These are phyloP conservation scores for Debaryomyces prosopidis DNA, from an alignment of 805 yeast species.

Conservation along the genomic window DNA sequence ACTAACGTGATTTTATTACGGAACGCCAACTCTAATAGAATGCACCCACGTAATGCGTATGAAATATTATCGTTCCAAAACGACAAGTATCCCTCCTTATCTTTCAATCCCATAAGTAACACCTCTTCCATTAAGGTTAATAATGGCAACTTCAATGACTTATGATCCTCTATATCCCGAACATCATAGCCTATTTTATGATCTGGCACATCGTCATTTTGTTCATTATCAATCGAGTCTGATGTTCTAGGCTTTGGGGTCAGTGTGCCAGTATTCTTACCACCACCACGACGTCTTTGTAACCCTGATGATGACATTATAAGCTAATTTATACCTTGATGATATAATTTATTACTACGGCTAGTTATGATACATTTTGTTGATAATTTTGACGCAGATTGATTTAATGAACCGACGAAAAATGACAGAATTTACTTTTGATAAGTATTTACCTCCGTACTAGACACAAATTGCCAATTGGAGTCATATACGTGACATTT, in stretches of 20 bases:
- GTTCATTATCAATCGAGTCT: conserved; percentile 25
- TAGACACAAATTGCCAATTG: too few species aligned
- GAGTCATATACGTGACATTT: too few species aligned
- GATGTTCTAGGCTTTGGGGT: conserved; percentile 18
- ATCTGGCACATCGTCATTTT: conserved; percentile 24
- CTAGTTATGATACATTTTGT: not conserved
- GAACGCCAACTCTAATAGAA: conserved; percentile 86
- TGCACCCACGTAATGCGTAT: conserved; percentile 93
- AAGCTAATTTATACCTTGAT: not conserved
- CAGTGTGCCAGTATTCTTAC: conserved; percentile 24
- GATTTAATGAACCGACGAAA: not conserved
- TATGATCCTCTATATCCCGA: conserved; percentile 51
- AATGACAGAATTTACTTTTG: not conserved
- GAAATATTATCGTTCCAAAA: conserved; percentile 99
- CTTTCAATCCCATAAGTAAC: conserved; percentile 86
- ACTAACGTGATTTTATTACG: conserved; percentile 86
- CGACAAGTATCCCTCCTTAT: conserved; percentile 92
- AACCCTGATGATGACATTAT: conserved; percentile 49
- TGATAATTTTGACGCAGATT: not conserved
- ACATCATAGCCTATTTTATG: conserved; percentile 85
- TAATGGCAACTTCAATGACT: conserved; percentile 54
- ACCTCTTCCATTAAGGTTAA: conserved; percentile 97
- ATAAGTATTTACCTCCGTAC: not conserved
- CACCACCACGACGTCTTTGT: conserved; percentile 74
- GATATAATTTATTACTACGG: not conserved